phyloP scores from a whole-genome alignment of 192 early-diverging fungal species.

The Backusella tarrabulga region DNA sequence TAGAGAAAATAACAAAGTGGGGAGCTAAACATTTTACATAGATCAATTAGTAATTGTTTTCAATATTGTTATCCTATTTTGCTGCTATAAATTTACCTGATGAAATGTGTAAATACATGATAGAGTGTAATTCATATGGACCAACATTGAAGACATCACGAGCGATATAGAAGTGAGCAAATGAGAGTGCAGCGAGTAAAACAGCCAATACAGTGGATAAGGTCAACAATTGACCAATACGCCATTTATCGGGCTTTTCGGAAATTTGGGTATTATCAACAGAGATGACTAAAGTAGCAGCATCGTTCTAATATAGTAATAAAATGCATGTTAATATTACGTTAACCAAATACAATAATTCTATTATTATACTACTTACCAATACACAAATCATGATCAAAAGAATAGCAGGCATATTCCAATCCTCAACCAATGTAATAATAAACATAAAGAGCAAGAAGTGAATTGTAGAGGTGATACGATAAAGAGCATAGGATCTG shows the following conservation, averaged over 20 bases:
- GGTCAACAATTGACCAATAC: constrained; percentile 84
- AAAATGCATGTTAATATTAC: background rate
- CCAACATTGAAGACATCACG: constrained; percentile 53
- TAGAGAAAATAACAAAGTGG: constrained; percentile 88
- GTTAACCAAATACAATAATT: background rate
- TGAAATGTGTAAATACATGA: constrained; percentile 93
- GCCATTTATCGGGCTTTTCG: constrained; percentile 87
- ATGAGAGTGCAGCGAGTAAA: constrained; percentile 75
- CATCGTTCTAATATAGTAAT: constrained; percentile 59
- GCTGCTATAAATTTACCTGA: constrained; percentile 37
- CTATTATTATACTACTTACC: constrained; percentile 14
- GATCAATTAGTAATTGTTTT: background rate
- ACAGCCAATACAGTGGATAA: constrained; percentile 77
- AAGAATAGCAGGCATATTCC: constrained; percentile 76
- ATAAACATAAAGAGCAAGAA: constrained; percentile 95
- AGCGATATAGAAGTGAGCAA: constrained; percentile 81
- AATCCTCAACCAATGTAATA: constrained; percentile 75
- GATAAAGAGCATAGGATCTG: constrained; percentile 84
- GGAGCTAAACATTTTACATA: constrained; percentile 41
- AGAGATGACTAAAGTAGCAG: constrained; percentile 86
- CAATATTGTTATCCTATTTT: no score
- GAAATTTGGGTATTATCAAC: constrained; percentile 92
- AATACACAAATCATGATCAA: constrained; percentile 88
- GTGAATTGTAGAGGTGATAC: constrained; percentile 94
- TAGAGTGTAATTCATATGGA: constrained; percentile 64